A percentile compares a stretch with the other conserved stretches of the same genome.
These are phyloP conservation scores for Ramularia endophylla DNA, from an alignment of 2,329 filamentous ascomycete genomes.

Conservation along the genomic window DNA sequence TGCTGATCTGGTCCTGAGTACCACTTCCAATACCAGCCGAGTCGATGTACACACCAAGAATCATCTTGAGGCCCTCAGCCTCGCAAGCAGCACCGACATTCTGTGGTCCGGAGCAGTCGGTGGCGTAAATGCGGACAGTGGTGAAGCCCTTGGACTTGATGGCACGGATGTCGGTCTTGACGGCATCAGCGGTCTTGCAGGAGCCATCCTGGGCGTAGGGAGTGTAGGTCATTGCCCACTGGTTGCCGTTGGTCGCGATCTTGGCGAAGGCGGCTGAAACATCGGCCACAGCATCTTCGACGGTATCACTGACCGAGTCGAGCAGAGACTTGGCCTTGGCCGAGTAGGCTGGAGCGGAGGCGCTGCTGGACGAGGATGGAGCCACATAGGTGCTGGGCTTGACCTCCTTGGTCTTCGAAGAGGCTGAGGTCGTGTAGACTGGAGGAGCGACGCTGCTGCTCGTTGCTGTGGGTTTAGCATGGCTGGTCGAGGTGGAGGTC, in stretches of 20 bases:
- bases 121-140: slow-evolving; percentile 76
- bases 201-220: slow-evolving; percentile 38
- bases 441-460: slow-evolving; percentile 30
- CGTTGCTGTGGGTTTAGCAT: slow-evolving; percentile 1
- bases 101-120: slow-evolving; percentile 78
- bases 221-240: slow-evolving; percentile 47
- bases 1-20: slow-evolving; percentile 58
- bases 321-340: slow-evolving; percentile 1
- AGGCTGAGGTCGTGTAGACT: slow-evolving; percentile 15
- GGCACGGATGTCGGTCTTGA: slow-evolving; percentile 36
- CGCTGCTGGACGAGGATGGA: slow-evolving; percentile 3
- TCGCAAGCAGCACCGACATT: slow-evolving; percentile 66
- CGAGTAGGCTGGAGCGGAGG: background rate
- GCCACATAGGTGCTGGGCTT: slow-evolving; percentile 21
- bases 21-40: slow-evolving; percentile 55
- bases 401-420: slow-evolving; percentile 3
- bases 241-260: slow-evolving; percentile 34
- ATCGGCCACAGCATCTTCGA: slow-evolving; percentile 2
- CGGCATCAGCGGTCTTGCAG: slow-evolving; percentile 38
- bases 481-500: slow-evolving; percentile 9
- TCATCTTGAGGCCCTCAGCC: slow-evolving; percentile 65
- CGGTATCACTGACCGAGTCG: background rate
- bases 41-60: slow-evolving; percentile 83
- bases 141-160: slow-evolving; percentile 52
- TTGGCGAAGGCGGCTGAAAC: background rate